phyloP scores from a whole-genome alignment of 2,329 filamentous ascomycete species.

The Penicillium thymicola region DNA sequence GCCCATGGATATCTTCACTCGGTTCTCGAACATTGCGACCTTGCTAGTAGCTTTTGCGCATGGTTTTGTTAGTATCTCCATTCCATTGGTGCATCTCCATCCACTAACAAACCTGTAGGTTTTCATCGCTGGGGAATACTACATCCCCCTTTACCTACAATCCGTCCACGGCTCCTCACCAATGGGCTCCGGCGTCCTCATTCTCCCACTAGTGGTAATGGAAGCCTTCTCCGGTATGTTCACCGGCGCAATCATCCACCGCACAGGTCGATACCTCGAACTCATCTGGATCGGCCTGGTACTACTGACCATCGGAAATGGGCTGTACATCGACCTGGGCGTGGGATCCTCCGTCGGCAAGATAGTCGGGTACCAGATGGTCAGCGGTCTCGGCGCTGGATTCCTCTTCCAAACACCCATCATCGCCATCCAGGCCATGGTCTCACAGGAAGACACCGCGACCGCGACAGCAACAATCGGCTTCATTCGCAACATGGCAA shows the following conservation, averaged over 20 bases:
- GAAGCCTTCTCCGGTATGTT: conserved; percentile 47
- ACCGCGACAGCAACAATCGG: conserved; percentile 52
- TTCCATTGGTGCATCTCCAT: not conserved
- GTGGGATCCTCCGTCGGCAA: conserved; percentile 36
- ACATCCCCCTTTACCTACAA: conserved; percentile 71
- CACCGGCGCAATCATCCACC: conserved; percentile 49
- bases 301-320: conserved; percentile 47
- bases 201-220: conserved; percentile 58
- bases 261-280: conserved; percentile 50
- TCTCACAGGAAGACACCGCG: conserved; percentile 49
- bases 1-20: conserved; percentile 60
- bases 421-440: conserved; percentile 55
- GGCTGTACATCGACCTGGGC: conserved; percentile 46
- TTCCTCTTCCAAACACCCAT: conserved; percentile 55
- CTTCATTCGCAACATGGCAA: conserved; percentile 65
- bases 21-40: conserved; percentile 56
- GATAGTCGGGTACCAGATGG: conserved; percentile 50
- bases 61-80: conserved; percentile 37
- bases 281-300: conserved; percentile 46
- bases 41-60: conserved; percentile 50
- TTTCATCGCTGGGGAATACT: conserved; percentile 66
- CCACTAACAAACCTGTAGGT: conserved; percentile 41
- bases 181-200: conserved; percentile 55
- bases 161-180: conserved; percentile 61
- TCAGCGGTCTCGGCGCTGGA: conserved; percentile 52